Base-by-base conservation (phyloP, 2,329 filamentous ascomycete genomes). In the Gyromitra esculenta region DNA sequence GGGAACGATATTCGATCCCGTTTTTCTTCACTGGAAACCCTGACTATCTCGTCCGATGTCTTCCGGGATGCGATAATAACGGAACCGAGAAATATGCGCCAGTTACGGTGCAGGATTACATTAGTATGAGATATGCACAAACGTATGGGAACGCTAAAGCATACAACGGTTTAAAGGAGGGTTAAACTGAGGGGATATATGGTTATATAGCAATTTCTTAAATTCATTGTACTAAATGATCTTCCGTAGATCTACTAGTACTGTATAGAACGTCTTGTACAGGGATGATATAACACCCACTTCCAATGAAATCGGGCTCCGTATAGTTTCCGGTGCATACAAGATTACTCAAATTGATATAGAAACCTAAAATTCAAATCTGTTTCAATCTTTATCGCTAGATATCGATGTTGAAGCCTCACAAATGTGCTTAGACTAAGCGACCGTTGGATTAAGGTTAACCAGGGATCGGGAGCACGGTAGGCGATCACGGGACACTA, bases 1-100 rank as follows among this genome's bases (percentile, higher is more conserved):
- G 82, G 8, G 86, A 88, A 80, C 84, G 88, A 48, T 89, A 88
- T 80, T 87, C 86, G 5, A 83, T 89, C n/a, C 87, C 87, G 0
- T 86, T 89, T 66, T 89, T 89, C 81, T 86, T 88, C 71, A 86
- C 86, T 70, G 87, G 87, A 3, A 87, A 88, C 81, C 82, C 86
- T 5, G 86, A 87, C 37, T 77, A 71, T 43, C 68, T 76, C 1
- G 75, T 79, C 6, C 67, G 74, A 18, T 65, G 60, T 50, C 31
- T 72, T 21, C 60, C 69, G 1, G 60, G 50, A 8, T 65, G 69
- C 18, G 50, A 39, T 7, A 39, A 59, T 21, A 43, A 35, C 5
- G 50, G 52, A 21, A 57, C 25, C 4, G 60, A 57, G 21, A 72
- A 41, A 25, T 65, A 72, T 39, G 50, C 39, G 21, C 60, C 69